Evolutionary conservation across 106 monocot genomes (phyloP).

Genomic region (Gastrodia elata): DNA sequence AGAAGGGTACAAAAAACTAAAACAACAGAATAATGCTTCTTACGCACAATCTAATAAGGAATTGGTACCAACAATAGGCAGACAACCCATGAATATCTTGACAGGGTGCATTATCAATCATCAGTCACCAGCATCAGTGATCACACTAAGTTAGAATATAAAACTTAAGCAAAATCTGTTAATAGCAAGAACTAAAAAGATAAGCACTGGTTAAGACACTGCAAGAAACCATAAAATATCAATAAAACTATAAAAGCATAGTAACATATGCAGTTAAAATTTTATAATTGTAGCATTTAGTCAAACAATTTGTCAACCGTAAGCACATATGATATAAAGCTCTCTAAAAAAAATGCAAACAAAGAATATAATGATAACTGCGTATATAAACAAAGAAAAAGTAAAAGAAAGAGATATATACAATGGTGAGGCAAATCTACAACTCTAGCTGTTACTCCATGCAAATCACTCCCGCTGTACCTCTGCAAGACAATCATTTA

Average conservation of each 20-base stretch:
- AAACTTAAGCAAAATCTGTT: neutral
- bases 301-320: neutral
- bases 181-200: neutral
- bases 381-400: neutral
- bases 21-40: neutral
- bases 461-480: constrained; percentile 83
- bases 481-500: constrained; percentile 37
- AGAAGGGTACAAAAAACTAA: neutral
- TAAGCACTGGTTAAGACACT: neutral
- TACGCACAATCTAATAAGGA: neutral
- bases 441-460: constrained; percentile 90
- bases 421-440: constrained; percentile 96
- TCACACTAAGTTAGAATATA: neutral
- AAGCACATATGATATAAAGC: neutral
- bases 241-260: neutral
- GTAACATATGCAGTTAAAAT: neutral
- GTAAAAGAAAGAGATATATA: constrained; percentile 29
- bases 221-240: neutral
- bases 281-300: neutral
- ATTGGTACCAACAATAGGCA: neutral
- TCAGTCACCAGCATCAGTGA: neutral
- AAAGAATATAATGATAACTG: neutral
- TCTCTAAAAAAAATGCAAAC: neutral
- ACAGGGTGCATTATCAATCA: neutral
- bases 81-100: neutral